These are phyloP conservation scores for Elongisporangium senticosum DNA, from an alignment of 352 stramenopile species.

Conservation along the genomic window DNA sequence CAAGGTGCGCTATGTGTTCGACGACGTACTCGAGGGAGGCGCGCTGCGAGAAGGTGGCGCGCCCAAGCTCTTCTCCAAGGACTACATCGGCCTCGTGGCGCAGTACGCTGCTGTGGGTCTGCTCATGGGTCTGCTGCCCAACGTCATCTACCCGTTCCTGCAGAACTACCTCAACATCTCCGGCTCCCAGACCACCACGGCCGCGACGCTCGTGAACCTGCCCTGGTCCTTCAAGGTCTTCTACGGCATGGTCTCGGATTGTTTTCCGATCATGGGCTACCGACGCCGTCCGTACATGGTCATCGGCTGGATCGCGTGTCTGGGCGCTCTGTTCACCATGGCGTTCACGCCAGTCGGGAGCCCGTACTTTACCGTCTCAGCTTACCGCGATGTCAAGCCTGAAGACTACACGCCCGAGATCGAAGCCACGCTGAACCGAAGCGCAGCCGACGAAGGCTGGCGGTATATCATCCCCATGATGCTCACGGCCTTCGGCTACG, in stretches of 20 bases:
- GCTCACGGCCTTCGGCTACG: constrained; percentile 33
- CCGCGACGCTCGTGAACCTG: constrained; percentile 32
- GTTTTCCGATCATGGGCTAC: constrained; percentile 48
- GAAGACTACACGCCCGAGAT: constrained; percentile 40
- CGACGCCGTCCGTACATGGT: constrained; percentile 51
- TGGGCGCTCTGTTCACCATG: constrained; percentile 37
- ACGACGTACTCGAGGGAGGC: constrained; percentile 33
- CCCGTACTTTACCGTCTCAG: constrained; percentile 34
- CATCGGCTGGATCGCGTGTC: constrained; percentile 34
- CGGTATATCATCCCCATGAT: constrained; percentile 43
- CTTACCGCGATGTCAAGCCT: constrained; percentile 27
- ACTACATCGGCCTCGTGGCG: constrained; percentile 46
- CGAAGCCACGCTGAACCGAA: constrained; percentile 29
- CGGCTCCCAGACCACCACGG: constrained; percentile 34
- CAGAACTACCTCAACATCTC: constrained; percentile 8
- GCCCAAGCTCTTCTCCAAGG: constrained; percentile 27
- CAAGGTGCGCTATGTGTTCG: constrained; percentile 32
- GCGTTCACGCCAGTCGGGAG: constrained; percentile 19
- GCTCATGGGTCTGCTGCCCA: constrained; percentile 38
- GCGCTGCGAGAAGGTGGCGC: constrained; percentile 38
- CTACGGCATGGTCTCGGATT: constrained; percentile 55
- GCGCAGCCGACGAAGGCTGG: constrained; percentile 21
- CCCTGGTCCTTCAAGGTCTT: constrained; percentile 66
- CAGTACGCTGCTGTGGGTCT: constrained; percentile 57
- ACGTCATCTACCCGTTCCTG: constrained; percentile 8